A percentile compares a stretch with the other conserved stretches of the same genome.
Evolutionary conservation across 768 basidiomycete species (phyloP).

Genomic region (Collybia mongolica): DNA sequence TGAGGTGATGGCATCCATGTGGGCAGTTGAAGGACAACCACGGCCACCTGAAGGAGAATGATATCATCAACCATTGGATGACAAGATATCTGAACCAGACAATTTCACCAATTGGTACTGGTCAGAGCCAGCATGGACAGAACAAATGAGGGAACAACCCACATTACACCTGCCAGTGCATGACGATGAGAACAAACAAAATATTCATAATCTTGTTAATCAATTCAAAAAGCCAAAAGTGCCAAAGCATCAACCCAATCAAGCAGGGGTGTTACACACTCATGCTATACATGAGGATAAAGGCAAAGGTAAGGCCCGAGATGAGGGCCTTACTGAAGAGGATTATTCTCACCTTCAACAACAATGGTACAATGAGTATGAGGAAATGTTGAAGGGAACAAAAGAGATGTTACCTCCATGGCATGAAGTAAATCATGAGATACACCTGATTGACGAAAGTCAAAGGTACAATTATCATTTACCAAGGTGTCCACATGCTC

Average conservation of each 20-base stretch:
- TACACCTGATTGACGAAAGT: conserved; percentile 32
- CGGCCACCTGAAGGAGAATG: background rate
- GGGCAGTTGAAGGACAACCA: background rate
- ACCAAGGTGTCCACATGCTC: conserved; percentile 28
- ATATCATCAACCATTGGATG: background rate
- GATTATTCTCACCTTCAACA: conserved; percentile 15
- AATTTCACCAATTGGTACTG: background rate
- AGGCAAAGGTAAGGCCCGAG: background rate
- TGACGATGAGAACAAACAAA: background rate
- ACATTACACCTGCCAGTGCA: background rate
- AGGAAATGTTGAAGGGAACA: conserved; percentile 21
- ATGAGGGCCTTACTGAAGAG: background rate
- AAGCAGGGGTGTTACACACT: background rate
- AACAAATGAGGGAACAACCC: background rate
- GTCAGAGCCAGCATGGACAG: background rate
- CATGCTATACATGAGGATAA: background rate
- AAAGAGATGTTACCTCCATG: conserved; percentile 27
- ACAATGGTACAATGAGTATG: conserved; percentile 18
- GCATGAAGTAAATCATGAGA: conserved; percentile 35
- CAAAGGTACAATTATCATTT: conserved; percentile 27
- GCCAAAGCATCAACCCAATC: background rate
- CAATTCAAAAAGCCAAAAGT: background rate
- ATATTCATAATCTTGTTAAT: background rate
- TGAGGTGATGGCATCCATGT: conserved; percentile 8
- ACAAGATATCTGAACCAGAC: background rate